Base-by-base conservation (phyloP, 495 filamentous ascomycete genomes). In the Podospora anserina region DNA sequence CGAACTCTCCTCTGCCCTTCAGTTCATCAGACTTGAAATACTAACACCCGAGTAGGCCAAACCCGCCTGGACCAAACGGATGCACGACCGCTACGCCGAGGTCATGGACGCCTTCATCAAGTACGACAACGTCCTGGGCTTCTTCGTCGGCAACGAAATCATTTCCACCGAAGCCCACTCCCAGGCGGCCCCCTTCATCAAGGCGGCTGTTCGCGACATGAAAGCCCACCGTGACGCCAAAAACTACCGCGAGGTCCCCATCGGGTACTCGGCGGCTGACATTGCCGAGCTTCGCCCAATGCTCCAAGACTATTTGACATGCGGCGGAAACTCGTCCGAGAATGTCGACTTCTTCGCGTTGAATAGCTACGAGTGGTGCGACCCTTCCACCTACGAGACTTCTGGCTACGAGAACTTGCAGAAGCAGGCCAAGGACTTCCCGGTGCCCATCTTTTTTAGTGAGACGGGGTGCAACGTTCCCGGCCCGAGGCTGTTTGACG, bases 181-280 rank as follows among this genome's bases (percentile, higher is more conserved):
- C 15, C 72, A 79, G 26, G 91, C 89, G 28, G 92, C 92, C 15
- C 91, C 92, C 2, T 95, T 88, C 76, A 86, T 96, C 78, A 92
- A 95, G 77, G 89, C 92, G 62, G 91, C 91, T 20, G 85, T 88
- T 19, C 86, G 90, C 55, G 92, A 97, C 73, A 82, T 94, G 79
- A 96, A 95, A 83, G 87, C 88, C 0, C 92, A 96, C 78, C 85
- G 92, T 61, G 84, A 92, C 72, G 78, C 81, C 64, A 91, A 94
- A 79, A 83, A 84, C n/a, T 94, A 95, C 79, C 90, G 93, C 66
- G 79, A 89, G 32, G 91, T 97, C 64, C 92, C 93, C 6, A 82
- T 97, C 63, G 93, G 93, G 56, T 97, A 97, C 79, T 92, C 92
- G 7, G 92, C 92, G n/a, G 91, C 92, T 39, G 93, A 97, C 76